Conservation (phyloP, 495 filamentous ascomycete genomes). For the Penicillium parvum region DNA sequence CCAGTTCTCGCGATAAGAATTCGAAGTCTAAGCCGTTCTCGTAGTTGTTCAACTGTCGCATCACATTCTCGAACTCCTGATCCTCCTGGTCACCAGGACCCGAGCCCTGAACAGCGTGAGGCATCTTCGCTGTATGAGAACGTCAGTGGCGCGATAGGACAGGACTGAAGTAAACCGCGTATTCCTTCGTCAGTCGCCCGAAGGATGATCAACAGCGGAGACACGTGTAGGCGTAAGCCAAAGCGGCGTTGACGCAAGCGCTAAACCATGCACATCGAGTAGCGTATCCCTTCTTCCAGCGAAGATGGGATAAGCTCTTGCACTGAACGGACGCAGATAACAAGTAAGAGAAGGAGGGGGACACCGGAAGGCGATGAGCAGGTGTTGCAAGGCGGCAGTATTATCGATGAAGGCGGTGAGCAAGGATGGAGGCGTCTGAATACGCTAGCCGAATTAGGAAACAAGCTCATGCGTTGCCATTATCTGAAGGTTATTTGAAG, state of each 20-base stretch:
- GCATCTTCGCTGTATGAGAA: constrained; percentile 31
- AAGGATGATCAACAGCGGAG: constrained; percentile 1
- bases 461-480: constrained; percentile 11
- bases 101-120: constrained; percentile 41
- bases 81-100: constrained; percentile 35
- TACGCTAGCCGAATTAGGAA: constrained; percentile 19
- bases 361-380: too few relatives aligned
- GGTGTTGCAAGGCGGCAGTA: too few relatives aligned
- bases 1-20: constrained; percentile 47
- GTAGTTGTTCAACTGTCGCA: constrained; percentile 46
- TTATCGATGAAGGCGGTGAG: background rate
- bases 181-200: too few relatives aligned
- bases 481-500: background rate
- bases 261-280: constrained; percentile 12
- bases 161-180: background rate
- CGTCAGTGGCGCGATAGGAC: background rate
- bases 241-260: constrained; percentile 3
- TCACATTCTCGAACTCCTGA: constrained; percentile 46
- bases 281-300: background rate
- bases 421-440: constrained; percentile 2
- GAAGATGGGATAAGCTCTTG: background rate
- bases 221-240: background rate
- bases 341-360: background rate
- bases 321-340: background rate
- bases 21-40: constrained; percentile 37